These are phyloP conservation scores for Boeremia exigua DNA, from an alignment of 2,329 filamentous ascomycete species.

Conservation along the genomic window DNA sequence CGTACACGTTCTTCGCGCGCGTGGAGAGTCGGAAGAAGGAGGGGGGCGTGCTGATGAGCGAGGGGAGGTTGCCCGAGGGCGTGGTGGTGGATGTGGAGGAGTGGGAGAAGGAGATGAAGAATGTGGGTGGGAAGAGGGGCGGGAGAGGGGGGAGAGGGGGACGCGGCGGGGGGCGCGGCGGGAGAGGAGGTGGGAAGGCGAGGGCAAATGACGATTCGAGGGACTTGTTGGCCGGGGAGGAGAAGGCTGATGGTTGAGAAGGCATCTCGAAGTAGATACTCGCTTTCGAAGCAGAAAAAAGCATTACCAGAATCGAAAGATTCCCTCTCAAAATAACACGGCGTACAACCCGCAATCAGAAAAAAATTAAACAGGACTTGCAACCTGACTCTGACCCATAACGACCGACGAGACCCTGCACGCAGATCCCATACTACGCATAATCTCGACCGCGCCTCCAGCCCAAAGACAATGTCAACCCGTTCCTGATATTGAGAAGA, in stretches of 20 bases:
- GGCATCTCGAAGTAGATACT: no score
- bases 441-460: no score
- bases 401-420: no score
- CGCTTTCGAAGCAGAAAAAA: no score
- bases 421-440: no score
- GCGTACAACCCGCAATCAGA: no score
- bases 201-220: slow-evolving; percentile 31
- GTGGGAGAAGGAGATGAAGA: slow-evolving; percentile 42
- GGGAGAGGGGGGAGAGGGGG: slow-evolving; percentile 32
- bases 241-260: neutral
- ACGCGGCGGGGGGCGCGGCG: slow-evolving; percentile 13
- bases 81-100: slow-evolving; percentile 46
- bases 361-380: no score
- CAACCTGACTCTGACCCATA: no score
- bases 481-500: no score
- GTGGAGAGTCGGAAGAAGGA: slow-evolving; percentile 68
- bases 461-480: no score
- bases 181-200: slow-evolving; percentile 25
- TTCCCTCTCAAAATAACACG: no score
- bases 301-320: no score
- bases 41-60: slow-evolving; percentile 71
- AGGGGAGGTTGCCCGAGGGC: slow-evolving; percentile 64
- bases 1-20: slow-evolving; percentile 67
- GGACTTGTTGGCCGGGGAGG: slow-evolving; percentile 28
- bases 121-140: slow-evolving; percentile 25